Evolutionary conservation across 768 basidiomycete genomes (phyloP).

Genomic region (Glaciozyma antarctica): DNA sequence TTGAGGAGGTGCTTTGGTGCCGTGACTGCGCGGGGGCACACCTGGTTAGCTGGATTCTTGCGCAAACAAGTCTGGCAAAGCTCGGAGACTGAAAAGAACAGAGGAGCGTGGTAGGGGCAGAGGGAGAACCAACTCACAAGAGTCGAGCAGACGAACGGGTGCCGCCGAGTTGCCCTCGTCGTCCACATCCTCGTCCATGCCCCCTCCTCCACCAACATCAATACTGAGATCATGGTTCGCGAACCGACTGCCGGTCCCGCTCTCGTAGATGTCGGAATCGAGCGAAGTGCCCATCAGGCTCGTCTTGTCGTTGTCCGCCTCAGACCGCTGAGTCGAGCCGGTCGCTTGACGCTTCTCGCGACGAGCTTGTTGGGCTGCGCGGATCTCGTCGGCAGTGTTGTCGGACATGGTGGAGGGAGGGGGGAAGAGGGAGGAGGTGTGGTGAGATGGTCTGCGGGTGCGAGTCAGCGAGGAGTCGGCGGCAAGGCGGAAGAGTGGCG

Average conservation of each 20-base stretch:
- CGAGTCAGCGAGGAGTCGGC: background rate
- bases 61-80: background rate
- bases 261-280: conserved; percentile 21
- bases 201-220: conserved; percentile 14
- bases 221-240: conserved; percentile 21
- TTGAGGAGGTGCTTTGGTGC: conserved; percentile 85
- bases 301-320: conserved; percentile 6
- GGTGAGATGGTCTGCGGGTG: background rate
- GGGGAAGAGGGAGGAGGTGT: background rate
- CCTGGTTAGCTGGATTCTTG: no score
- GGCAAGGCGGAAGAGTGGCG: background rate
- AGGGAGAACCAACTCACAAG: conserved; percentile 8
- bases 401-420: conserved; percentile 32
- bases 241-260: conserved; percentile 5
- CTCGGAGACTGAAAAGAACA: no score
- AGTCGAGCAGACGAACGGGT: conserved; percentile 20
- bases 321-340: conserved; percentile 5
- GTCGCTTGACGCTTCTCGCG: conserved; percentile 35
- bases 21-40: conserved; percentile 42
- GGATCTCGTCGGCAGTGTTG: conserved; percentile 23
- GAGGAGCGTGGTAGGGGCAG: background rate
- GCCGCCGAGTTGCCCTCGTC: conserved; percentile 18
- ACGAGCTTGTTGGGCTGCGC: conserved; percentile 17
- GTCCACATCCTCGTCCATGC: conserved; percentile 13
- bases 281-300: conserved; percentile 2